Base-by-base conservation (phyloP, 2,329 filamentous ascomycete genomes). In the Phaeomoniella chlamydospora region DNA sequence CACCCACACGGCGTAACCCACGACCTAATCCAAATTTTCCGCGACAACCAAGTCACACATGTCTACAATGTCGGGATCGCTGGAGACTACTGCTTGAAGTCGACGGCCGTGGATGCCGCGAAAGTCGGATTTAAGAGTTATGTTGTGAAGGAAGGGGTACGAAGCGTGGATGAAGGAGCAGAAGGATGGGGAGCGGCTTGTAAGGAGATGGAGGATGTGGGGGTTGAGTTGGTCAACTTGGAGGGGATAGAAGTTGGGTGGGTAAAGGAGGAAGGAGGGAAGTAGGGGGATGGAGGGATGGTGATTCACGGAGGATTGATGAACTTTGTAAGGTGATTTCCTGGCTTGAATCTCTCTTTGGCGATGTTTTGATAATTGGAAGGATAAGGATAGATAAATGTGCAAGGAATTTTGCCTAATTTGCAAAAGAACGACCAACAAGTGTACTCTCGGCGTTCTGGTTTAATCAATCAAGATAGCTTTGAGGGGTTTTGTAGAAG, bases 51-150 rank as follows among this genome's bases (percentile, higher is more conserved):
- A 1, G 63, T 93, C 17, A 85, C 81, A 4, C 72, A 92, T 54
- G 82, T 94, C 4, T 94, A 78, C 54, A 73, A 90, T 15, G 85
- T 84, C 1, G 90, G 90, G 0, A 53, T 98, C 37, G 88, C 90
- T 3, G 77, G 75, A 13, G 90, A 96, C 57, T 94, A 82, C 55
- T 98, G 90, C 54, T 87, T 96, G 37, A 79, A 75, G 52, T 70
- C 61, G 42, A 93, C 86, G 12, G 88, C 87, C 0, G 58, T 85
- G 35, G 82, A 94, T 64, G 78, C 87, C 1, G 67, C 59, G 2
- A 71, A 68, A 43, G 77, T 81, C 47, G 88, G 87, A 0, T 94
- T 90, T 52, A 63, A 57, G 45, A 81, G 80, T 3, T 83, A 70
- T 55, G 69, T 96, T 15, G 64, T 96, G 3, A 73, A 78, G 47